Percentiles rank a stretch among this genome's conserved stretches.
These are phyloP conservation scores for Verticillium nubilum DNA, from an alignment of 2,329 filamentous ascomycete genomes.

Conservation along the genomic window DNA sequence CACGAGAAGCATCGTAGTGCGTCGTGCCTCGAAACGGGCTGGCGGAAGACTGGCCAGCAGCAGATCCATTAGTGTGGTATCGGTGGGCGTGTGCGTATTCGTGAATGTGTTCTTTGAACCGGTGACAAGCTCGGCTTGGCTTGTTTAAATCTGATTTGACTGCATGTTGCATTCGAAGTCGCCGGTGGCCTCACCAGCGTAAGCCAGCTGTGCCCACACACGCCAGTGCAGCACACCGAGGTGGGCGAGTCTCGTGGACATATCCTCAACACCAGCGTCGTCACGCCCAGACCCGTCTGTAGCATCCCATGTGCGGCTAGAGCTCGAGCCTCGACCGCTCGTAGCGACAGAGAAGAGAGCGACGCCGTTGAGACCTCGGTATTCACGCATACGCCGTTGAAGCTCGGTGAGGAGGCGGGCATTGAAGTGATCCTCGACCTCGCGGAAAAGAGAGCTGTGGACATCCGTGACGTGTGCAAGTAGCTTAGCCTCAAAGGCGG, in stretches of 20 bases:
- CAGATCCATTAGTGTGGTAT: neutral
- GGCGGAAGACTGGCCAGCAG: neutral
- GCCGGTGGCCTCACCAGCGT: slow-evolving; percentile 39
- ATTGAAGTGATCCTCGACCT: slow-evolving; percentile 45
- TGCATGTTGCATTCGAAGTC: slow-evolving; percentile 25
- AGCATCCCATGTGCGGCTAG: slow-evolving; percentile 27
- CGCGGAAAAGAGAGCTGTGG: slow-evolving; percentile 37
- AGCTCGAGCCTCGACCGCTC: slow-evolving; percentile 37
- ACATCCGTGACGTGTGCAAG: slow-evolving; percentile 36
- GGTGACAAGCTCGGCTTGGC: neutral
- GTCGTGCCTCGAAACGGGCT: neutral
- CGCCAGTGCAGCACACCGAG: slow-evolving; percentile 84
- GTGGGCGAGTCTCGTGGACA: slow-evolving; percentile 75
- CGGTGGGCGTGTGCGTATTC: neutral
- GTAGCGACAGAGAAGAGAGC: slow-evolving; percentile 51
- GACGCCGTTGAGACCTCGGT: slow-evolving; percentile 45
- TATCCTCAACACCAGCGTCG: slow-evolving; percentile 54
- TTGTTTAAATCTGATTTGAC: slow-evolving; percentile 13
- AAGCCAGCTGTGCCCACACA: slow-evolving; percentile 76
- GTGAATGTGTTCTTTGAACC: neutral
- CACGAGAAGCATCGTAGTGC: neutral
- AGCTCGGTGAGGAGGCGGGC: slow-evolving; percentile 43
- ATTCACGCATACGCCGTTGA: slow-evolving; percentile 44
- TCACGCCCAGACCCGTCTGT: slow-evolving; percentile 29
- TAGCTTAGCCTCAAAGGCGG: slow-evolving; percentile 44